Base-by-base conservation (phyloP, 179 eudicot species). In the Actinidia arguta region DNA sequence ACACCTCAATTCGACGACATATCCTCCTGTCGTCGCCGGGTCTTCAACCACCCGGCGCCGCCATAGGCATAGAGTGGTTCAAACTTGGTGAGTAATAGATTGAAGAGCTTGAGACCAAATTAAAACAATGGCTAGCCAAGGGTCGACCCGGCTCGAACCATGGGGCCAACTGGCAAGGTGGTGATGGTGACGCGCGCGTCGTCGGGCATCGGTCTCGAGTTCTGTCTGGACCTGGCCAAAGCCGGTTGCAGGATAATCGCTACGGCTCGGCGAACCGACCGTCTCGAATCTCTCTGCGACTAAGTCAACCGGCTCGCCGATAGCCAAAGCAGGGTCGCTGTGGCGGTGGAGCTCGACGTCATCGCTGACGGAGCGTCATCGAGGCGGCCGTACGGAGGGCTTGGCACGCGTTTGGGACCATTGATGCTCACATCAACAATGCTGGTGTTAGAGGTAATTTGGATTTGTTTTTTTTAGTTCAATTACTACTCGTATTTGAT, bases 181-280 rank as follows among this genome's bases (percentile, higher is more conserved):
- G 94, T 93, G 16, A 83, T 92, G 90, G 90, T 92, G 1, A 93
- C 97, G 6, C 95, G 95, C 4, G 95, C 97, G 0, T 91, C 97
- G 0, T 91, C 95, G 0, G 97, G 97, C 16, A 74, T 93, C 17
- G 97, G 97, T 67, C 68, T 78, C 3, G 94, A 92, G 31, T 85
- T 91, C 72, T 92, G 94, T 70, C 80, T 91, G 4, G 91, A 92
- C 85, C 83, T 92, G 8, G 94, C 95, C 3, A 82, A 82, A 62
- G 86, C 94, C 14, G 97, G 97, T 9, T 93, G 92, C 83, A 76
- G 79, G 48, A 77, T 93, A 36, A 68, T 93, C 9, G 93, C 93
- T 1, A 94, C 94, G 0, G 97, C 97, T 77, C 92, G 97, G 9
- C 82, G 97, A 18, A 68, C 70, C 5, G 91, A 88, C 22, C 89